These are phyloP conservation scores for Grosmannia serpens DNA, from an alignment of 2,329 filamentous ascomycete species.

Conservation along the genomic window DNA sequence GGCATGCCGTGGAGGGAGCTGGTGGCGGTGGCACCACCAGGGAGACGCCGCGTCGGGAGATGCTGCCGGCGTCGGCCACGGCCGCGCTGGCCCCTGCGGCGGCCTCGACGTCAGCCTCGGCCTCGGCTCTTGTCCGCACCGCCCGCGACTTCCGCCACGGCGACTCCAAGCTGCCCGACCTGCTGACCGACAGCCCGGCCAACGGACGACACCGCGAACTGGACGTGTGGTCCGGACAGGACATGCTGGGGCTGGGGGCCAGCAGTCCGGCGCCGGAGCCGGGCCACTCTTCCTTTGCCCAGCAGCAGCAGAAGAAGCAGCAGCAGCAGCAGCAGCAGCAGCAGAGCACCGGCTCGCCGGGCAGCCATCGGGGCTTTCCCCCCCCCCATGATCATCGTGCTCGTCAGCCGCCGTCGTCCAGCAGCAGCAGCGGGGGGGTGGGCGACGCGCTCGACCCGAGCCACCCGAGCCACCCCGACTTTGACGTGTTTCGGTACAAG, in stretches of 20 bases:
- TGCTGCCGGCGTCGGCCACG: background rate
- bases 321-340: too few species aligned
- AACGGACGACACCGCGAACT: background rate
- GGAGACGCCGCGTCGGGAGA: too few species aligned
- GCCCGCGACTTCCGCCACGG: slow-evolving; percentile 12
- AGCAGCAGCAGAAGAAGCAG: too few species aligned
- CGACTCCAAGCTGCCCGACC: slow-evolving; percentile 10
- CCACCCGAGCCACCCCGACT: slow-evolving; percentile 17
- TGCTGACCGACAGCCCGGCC: slow-evolving; percentile 11
- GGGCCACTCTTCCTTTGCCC: background rate
- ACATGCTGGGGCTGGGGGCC: slow-evolving; percentile 1
- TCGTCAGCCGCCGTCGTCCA: background rate
- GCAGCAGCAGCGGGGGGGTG: background rate
- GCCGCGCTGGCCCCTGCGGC: background rate
- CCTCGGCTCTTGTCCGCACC: background rate
- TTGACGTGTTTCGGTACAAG: slow-evolving; percentile 35
- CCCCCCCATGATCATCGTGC: too few species aligned
- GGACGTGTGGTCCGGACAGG: slow-evolving; percentile 9
- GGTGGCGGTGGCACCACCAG: background rate
- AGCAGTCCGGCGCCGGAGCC: background rate
- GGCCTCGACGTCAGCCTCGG: background rate
- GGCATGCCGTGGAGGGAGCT: too few species aligned
- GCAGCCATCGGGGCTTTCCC: too few species aligned
- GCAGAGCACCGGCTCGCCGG: too few species aligned
- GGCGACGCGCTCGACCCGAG: background rate